Conservation (phyloP, 805 yeast genomes). For the Nakazawaea ishiwadae region DNA sequence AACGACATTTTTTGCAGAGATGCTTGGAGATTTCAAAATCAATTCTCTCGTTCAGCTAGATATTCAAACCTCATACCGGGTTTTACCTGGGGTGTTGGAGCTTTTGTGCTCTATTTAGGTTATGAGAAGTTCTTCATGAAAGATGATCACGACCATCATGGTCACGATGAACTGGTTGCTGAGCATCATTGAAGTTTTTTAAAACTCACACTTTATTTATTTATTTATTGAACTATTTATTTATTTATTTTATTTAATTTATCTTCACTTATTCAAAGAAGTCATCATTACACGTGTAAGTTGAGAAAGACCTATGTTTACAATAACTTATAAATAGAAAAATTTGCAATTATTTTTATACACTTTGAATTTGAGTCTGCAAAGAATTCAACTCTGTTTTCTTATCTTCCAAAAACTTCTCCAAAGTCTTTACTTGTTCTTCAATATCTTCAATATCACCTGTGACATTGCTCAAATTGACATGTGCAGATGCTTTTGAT, state of each 20-base stretch:
- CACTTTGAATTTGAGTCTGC: slow-evolving; percentile 32
- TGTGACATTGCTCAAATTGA: slow-evolving; percentile 47
- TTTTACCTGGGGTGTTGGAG: slow-evolving; percentile 70
- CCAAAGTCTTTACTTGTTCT: slow-evolving; percentile 69
- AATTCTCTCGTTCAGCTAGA: slow-evolving; percentile 65
- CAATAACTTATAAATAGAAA: too few species aligned
- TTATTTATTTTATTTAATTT: slow-evolving; percentile 1
- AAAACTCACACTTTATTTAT: slow-evolving; percentile 2
- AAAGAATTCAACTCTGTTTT: slow-evolving; percentile 54
- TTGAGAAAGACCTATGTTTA: not conserved
- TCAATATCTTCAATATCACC: slow-evolving; percentile 67
- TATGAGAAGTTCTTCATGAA: slow-evolving; percentile 51
- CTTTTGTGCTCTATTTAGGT: slow-evolving; percentile 60
- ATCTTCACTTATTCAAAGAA: too few species aligned
- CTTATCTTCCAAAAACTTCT: slow-evolving; percentile 60
- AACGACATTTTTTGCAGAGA: slow-evolving; percentile 43
- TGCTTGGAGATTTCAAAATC: slow-evolving; percentile 89
- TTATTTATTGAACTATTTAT: slow-evolving; percentile 3
- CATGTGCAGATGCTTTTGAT: slow-evolving; percentile 28
- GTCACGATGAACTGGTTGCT: not conserved
- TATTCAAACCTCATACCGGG: slow-evolving; percentile 77
- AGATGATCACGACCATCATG: slow-evolving; percentile 25
- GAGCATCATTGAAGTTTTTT: slow-evolving; percentile 4
- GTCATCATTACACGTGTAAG: not conserved
- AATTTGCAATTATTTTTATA: too few species aligned